A percentile compares a stretch with the other conserved stretches of the same genome.
Evolutionary conservation across 345 rosid species (phyloP).

Genomic region (Pistacia vera): DNA sequence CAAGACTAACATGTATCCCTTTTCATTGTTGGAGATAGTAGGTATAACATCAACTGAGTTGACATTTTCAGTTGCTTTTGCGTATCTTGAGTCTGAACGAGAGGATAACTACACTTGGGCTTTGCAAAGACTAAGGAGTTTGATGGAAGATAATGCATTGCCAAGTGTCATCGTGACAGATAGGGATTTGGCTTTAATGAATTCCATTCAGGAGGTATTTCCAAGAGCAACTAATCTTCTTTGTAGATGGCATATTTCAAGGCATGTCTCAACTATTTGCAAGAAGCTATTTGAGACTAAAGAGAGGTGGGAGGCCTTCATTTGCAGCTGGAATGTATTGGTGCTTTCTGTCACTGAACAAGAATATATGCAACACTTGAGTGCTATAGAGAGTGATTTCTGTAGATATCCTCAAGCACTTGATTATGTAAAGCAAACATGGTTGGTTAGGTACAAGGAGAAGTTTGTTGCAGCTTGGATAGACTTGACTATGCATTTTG

Average conservation of each 20-base stretch:
- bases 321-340: constrained; percentile 16
- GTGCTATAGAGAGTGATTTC: constrained; percentile 17
- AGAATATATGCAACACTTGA: constrained; percentile 16
- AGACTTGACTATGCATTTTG: constrained; percentile 20
- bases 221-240: constrained; percentile 15
- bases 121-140: constrained; percentile 18
- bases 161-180: constrained; percentile 21
- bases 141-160: constrained; percentile 17
- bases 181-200: constrained; percentile 18
- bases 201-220: constrained; percentile 3
- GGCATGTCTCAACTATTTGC: constrained; percentile 5
- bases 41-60: constrained; percentile 21
- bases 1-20: constrained; percentile 11
- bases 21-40: constrained; percentile 17
- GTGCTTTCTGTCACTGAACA: constrained; percentile 16
- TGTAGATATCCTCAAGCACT: constrained; percentile 14
- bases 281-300: constrained; percentile 21
- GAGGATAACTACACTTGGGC: constrained; percentile 21
- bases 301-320: constrained; percentile 19
- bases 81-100: constrained; percentile 19
- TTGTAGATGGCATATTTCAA: constrained; percentile 20
- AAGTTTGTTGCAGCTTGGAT: constrained; percentile 25
- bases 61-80: constrained; percentile 23
- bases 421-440: constrained; percentile 15
- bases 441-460: constrained; percentile 17